Conservation (phyloP, 139 green algal species). For the Chlorokybus atmophyticus region DNA sequence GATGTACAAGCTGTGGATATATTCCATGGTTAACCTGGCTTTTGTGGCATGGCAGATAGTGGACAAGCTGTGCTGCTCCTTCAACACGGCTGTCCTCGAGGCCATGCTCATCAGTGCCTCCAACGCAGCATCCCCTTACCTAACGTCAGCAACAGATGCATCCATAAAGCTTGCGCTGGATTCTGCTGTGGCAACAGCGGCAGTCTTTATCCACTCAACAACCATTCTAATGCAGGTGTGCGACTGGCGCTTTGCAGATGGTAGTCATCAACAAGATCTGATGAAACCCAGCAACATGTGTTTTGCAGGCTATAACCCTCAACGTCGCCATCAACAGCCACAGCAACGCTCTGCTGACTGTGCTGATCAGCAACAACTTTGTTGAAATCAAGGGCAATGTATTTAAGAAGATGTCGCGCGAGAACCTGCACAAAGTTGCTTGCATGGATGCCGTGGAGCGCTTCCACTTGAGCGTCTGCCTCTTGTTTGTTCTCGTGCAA, state of each 20-base stretch:
- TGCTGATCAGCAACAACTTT: constrained; percentile 47
- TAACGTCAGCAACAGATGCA: no score
- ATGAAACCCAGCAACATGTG: no score
- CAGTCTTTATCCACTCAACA: no score
- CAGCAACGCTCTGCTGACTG: constrained; percentile 32
- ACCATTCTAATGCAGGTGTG: no score
- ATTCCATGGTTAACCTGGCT: no score
- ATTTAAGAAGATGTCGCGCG: constrained; percentile 38
- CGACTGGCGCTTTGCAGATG: no score
- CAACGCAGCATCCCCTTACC: no score
- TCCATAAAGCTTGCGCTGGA: no score
- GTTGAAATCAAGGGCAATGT: constrained; percentile 41
- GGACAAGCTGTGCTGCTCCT: constrained; percentile 34
- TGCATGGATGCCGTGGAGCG: constrained; percentile 17
- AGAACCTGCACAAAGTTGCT: constrained; percentile 32
- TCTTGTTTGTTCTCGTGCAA: constrained; percentile 8
- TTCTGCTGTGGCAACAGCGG: no score
- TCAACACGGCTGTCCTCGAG: constrained; percentile 24
- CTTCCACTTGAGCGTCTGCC: constrained; percentile 9
- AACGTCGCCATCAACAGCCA: constrained; percentile 43
- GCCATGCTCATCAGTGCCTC: no score
- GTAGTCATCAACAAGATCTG: no score
- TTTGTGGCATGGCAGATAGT: constrained; percentile 22
- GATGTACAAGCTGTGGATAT: no score
- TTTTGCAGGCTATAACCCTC: constrained; percentile 34